phyloP scores from a whole-genome alignment of 2,329 filamentous ascomycete genomes.

The Trematosphaeria pertusa region DNA sequence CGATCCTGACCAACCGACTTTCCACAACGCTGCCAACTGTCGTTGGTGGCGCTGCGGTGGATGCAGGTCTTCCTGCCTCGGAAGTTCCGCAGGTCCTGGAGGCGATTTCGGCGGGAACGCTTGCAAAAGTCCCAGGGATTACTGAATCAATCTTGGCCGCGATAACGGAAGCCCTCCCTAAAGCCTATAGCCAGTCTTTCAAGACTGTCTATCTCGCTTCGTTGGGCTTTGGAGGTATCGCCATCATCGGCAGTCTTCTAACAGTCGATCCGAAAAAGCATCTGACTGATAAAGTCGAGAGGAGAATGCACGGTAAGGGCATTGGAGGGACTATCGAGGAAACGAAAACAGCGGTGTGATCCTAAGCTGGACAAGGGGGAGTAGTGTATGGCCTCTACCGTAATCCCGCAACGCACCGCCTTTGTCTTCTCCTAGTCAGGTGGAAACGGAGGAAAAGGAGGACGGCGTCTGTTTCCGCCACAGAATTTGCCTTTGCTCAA shows the following conservation, averaged over 20 bases:
- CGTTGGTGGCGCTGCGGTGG: constrained; percentile 16
- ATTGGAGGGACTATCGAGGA: no score
- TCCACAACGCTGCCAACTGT: constrained; percentile 15
- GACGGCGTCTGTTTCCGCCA: no score
- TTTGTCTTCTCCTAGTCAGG: no score
- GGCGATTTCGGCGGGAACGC: constrained; percentile 15
- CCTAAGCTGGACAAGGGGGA: no score
- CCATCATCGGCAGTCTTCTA: constrained; percentile 21
- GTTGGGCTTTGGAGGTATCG: constrained; percentile 24
- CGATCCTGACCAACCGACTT: constrained; percentile 20
- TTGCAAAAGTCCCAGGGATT: constrained; percentile 19
- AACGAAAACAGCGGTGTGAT: no score
- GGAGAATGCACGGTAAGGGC: constrained; percentile 19
- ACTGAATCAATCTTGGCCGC: constrained; percentile 9
- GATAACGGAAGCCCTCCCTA: constrained; percentile 8
- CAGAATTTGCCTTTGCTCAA: no score
- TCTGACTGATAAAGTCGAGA: constrained; percentile 21
- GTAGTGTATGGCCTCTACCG: no score
- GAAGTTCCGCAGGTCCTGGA: constrained; percentile 14
- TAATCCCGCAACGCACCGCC: no score
- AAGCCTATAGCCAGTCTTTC: constrained; percentile 19
- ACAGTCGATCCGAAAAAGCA: constrained; percentile 20
- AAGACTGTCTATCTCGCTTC: constrained; percentile 26
- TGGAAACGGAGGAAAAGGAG: no score
- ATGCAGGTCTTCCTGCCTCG: constrained; percentile 16